A percentile compares a stretch with the other conserved stretches of the same genome.
phyloP scores from a whole-genome alignment of 2,329 filamentous ascomycete species.

The Fusarium sp. region DNA sequence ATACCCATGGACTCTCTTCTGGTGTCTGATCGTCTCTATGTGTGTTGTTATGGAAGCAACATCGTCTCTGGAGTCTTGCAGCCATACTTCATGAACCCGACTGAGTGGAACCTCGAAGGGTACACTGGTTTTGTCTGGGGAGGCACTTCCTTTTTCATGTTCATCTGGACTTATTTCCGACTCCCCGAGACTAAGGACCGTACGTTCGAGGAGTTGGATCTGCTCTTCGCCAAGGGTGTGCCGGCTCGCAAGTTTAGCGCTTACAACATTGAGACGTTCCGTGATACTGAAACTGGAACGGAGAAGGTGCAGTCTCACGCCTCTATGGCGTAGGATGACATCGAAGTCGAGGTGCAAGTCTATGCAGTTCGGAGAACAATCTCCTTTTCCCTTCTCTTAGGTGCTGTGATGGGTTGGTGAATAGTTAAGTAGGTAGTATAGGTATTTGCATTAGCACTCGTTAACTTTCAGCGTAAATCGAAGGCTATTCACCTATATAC shows the following conservation, averaged over 20 bases:
- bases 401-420: not conserved
- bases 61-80: slow-evolving; percentile 45
- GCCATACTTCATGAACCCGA: slow-evolving; percentile 55
- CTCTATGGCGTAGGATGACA: not conserved
- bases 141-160: slow-evolving; percentile 40
- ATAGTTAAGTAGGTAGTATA: not conserved
- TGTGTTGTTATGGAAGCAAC: slow-evolving; percentile 57
- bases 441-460: not conserved
- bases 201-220: slow-evolving; percentile 66
- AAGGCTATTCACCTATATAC: not conserved
- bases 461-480: not conserved
- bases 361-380: not conserved
- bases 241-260: slow-evolving; percentile 31
- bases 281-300: not conserved
- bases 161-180: slow-evolving; percentile 58
- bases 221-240: slow-evolving; percentile 57
- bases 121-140: slow-evolving; percentile 54
- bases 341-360: not conserved
- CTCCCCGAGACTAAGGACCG: slow-evolving; percentile 64
- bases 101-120: slow-evolving; percentile 53
- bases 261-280: not conserved
- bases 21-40: slow-evolving; percentile 50
- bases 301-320: not conserved
- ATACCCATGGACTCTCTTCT: slow-evolving; percentile 52
- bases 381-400: not conserved